Conservation (phyloP, 768 basidiomycete genomes). For the Hygrocybe coccinea region DNA sequence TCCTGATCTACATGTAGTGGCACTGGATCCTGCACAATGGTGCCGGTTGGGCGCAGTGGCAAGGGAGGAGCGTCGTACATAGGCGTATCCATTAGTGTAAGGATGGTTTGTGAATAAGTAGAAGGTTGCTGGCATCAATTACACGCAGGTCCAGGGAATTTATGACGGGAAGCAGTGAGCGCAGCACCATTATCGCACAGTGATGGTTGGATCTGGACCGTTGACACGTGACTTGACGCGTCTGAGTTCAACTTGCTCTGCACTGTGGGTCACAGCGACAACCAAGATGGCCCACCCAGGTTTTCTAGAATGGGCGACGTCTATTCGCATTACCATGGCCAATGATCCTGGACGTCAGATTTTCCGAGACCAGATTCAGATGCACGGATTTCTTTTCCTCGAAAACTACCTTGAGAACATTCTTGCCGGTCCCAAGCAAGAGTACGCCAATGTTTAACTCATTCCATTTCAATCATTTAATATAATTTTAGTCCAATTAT, state of each 20-base stretch:
- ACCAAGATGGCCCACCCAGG: conserved; percentile 42
- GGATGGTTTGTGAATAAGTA: too few relatives aligned
- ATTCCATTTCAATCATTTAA: conserved; percentile 1
- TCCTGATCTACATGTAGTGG: too few relatives aligned
- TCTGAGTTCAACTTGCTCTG: background rate
- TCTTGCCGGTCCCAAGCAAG: conserved; percentile 58
- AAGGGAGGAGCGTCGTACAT: too few relatives aligned
- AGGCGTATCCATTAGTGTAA: too few relatives aligned
- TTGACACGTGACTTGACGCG: conserved; percentile 5
- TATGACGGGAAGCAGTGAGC: too few relatives aligned
- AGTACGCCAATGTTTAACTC: conserved; percentile 38
- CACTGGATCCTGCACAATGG: too few relatives aligned
- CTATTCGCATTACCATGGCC: conserved; percentile 62
- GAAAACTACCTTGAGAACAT: conserved; percentile 76
- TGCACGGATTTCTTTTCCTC: conserved; percentile 73
- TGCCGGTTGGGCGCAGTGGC: too few relatives aligned
- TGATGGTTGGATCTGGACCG: background rate
- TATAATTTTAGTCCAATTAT: conserved; percentile 54
- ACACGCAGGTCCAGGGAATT: too few relatives aligned
- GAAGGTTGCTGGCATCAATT: too few relatives aligned
- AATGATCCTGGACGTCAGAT: conserved; percentile 66
- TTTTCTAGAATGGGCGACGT: conserved; percentile 65
- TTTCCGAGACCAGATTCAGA: conserved; percentile 69
- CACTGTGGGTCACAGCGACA: background rate
- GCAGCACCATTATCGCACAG: too few relatives aligned